Evolutionary conservation across 345 rosid genomes (phyloP), one percentile per base, ranked within the genome.

Genomic region (Hevea brasiliensis): DNA sequence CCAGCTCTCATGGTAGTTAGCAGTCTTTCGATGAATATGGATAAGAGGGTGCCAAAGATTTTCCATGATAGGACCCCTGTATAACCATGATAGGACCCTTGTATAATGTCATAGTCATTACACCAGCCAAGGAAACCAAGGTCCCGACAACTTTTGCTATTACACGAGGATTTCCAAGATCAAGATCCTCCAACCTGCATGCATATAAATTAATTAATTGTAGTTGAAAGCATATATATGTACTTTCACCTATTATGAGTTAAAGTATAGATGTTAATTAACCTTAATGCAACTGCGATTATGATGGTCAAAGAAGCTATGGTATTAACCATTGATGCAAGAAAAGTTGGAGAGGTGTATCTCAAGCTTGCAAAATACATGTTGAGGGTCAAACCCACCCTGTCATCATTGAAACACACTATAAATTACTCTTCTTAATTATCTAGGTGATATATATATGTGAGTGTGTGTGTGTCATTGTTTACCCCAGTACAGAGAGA

Each of bases 401-500:
- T 88, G 89, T 35, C 42, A 57, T 50, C 45, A 70, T 41, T 29
- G 0, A 53, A 26, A 62, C 17, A 53, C 13, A 47, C 29, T 27
- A 17, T 59, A 11, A 59, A 7, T 24, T 10, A 21, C 2, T 10
- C 41, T 18, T 37, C 7, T 65, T 20, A 15, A 65, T 32, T 32
- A 32, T 32, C 3, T 32, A 32, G 37, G 37, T 2, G 37, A 2
- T 32, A 32, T 32, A 23, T 44, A 2, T 20, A 27, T 12, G 13
- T 13, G 29, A 32, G 37, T 32, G 37, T 32, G 3, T 21, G 35
- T 13, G 8, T 12, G 13, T 2, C 4, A 72, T 57, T 32, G 4
- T 1, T 57, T 84, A 90, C 96, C 91, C 96, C 23, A 90, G 45
- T 45, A 90, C 84, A 61, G 92, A 85, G 59, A 90, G 87, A 54